Conservation (phyloP, 495 filamentous ascomycete genomes). For the Xylaria intraflava region DNA sequence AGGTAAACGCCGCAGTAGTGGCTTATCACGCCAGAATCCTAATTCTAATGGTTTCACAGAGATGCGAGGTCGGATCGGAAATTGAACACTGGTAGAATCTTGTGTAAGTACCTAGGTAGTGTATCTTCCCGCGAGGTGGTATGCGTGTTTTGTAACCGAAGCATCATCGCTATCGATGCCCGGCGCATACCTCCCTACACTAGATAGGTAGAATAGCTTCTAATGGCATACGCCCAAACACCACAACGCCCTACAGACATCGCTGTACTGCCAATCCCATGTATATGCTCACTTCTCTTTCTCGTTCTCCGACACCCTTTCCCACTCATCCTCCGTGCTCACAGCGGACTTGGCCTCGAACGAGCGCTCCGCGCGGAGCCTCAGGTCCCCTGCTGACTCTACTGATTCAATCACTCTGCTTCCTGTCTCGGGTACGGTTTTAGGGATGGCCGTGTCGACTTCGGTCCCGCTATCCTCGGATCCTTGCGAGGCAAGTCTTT, state of each 20-base stretch:
- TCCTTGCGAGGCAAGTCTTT: constrained; percentile 20
- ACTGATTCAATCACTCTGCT: constrained; percentile 34
- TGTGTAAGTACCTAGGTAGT: too few relatives aligned
- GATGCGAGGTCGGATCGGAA: too few relatives aligned
- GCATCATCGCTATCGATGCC: constrained; percentile 12
- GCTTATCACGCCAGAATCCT: too few relatives aligned
- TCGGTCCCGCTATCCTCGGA: constrained; percentile 46
- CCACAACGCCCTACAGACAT: background rate
- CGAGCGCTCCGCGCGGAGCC: constrained; percentile 28
- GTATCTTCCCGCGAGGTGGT: background rate
- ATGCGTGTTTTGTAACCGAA: constrained; percentile 10
- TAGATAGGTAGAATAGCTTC: too few relatives aligned
- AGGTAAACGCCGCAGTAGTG: background rate
- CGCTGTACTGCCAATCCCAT: background rate
- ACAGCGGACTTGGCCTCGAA: constrained; percentile 37
- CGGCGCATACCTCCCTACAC: too few relatives aligned
- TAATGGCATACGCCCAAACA: background rate
- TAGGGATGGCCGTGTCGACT: constrained; percentile 37
- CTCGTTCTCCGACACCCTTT: constrained; percentile 51
- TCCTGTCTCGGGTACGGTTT: constrained; percentile 20
- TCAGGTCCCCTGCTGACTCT: constrained; percentile 35
- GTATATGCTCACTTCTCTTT: constrained; percentile 37
- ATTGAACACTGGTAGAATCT: too few relatives aligned
- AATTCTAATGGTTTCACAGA: too few relatives aligned
- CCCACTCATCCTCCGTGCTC: constrained; percentile 56